Evolutionary conservation across 495 filamentous ascomycete genomes (phyloP).

Genomic region (Cenococcum geophilum): DNA sequence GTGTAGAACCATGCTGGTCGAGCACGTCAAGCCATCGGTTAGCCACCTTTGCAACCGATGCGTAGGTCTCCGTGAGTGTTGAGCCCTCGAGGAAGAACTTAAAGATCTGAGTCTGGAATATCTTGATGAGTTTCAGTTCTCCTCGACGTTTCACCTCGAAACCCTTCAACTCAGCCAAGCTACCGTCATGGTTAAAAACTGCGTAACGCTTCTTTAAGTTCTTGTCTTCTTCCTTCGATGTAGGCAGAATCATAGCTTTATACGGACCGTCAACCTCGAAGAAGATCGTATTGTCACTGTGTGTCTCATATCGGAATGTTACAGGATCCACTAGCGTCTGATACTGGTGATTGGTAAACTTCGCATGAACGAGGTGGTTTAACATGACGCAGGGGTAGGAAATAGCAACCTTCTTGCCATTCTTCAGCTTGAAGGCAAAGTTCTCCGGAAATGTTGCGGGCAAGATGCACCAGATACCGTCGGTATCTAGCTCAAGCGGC

Average conservation of each 20-base stretch:
- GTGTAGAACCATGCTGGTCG: constrained; percentile 72
- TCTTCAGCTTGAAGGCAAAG: constrained; percentile 86
- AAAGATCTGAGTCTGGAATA: constrained; percentile 98
- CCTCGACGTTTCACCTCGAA: constrained; percentile 98
- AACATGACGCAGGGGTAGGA: constrained; percentile 99
- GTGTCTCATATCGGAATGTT: constrained; percentile 84
- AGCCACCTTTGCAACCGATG: constrained; percentile 86
- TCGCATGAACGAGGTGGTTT: constrained; percentile 92
- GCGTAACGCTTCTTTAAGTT: constrained; percentile 99
- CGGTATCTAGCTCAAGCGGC: constrained; percentile 95
- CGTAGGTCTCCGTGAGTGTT: constrained; percentile 83
- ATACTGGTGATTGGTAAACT: constrained; percentile 97
- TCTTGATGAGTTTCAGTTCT: constrained; percentile 98
- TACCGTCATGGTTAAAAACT: constrained; percentile 97
- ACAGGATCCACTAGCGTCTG: constrained; percentile 74
- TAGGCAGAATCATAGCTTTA: constrained; percentile 93
- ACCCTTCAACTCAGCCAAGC: constrained; percentile 92
- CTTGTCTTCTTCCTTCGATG: constrained; percentile 97
- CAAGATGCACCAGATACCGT: constrained; percentile 99
- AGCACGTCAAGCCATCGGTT: constrained; percentile 95
- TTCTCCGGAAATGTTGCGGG: constrained; percentile 96
- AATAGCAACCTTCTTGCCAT: constrained; percentile 89
- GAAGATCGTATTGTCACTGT: constrained; percentile 98
- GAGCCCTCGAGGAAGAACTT: constrained; percentile 94
- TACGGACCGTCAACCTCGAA: constrained; percentile 99